phyloP scores from a whole-genome alignment of 108 stramenopile genomes.

The Skeletonema potamos region DNA sequence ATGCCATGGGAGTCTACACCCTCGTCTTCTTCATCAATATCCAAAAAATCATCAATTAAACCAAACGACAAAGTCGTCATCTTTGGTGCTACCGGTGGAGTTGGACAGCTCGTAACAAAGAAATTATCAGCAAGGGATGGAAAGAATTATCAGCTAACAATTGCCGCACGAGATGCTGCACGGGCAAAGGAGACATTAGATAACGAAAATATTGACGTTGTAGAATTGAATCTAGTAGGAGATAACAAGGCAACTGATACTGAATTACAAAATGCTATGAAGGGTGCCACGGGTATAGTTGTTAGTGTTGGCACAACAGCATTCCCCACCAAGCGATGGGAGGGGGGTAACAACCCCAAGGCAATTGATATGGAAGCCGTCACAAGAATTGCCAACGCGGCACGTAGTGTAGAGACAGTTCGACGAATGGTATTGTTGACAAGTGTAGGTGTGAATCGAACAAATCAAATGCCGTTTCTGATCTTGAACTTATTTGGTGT shows the following conservation, averaged over 20 bases:
- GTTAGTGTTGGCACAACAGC: conserved; percentile 53
- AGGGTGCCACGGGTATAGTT: conserved; percentile 33
- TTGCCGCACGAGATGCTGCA: conserved; percentile 35
- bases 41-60: conserved; percentile 20
- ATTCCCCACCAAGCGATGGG: conserved; percentile 48
- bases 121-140: conserved; percentile 12
- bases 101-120: conserved; percentile 44
- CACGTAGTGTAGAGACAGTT: not conserved
- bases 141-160: conserved; percentile 25
- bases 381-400: conserved; percentile 37
- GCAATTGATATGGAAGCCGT: conserved; percentile 62
- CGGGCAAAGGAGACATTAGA: conserved; percentile 20
- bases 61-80: conserved; percentile 35
- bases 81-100: conserved; percentile 47
- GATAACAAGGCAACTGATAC: conserved; percentile 31
- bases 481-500: conserved; percentile 55
- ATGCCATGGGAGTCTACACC: conserved; percentile 18
- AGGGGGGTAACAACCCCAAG: conserved; percentile 61
- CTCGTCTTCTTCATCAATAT: not conserved
- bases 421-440: conserved; percentile 35
- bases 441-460: conserved; percentile 42
- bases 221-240: conserved; percentile 32
- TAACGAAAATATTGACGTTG: conserved; percentile 13
- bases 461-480: conserved; percentile 48
- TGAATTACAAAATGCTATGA: conserved; percentile 12